A percentile compares a stretch with the other conserved stretches of the same genome.
Conservation (phyloP, 345 rosid genomes). For the Salix brachista region DNA sequence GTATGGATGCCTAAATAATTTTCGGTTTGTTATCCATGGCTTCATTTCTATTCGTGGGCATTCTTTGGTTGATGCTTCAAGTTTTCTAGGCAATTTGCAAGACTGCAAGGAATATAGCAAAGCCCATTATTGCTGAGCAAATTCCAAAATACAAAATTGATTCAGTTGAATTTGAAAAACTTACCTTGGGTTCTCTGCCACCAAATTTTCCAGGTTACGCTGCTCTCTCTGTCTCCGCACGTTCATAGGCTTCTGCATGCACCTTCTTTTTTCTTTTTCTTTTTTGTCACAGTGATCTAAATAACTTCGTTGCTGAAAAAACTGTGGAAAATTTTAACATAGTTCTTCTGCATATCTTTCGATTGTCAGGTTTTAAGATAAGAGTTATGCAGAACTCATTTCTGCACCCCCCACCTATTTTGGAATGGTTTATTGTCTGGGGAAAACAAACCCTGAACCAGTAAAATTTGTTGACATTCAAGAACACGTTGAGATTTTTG, state of each 20-base stretch:
- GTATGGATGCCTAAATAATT: constrained; percentile 6
- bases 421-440: too few species aligned
- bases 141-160: constrained; percentile 36
- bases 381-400: neutral
- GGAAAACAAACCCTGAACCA: too few species aligned
- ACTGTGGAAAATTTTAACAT: neutral
- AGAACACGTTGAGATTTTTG: too few species aligned
- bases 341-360: neutral
- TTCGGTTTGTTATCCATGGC: neutral
- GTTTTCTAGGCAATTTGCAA: constrained; percentile 30
- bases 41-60: neutral
- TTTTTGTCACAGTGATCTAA: neutral
- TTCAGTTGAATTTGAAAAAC: constrained; percentile 28
- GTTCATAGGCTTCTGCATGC: neutral
- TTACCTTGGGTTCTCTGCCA: constrained; percentile 31
- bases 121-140: constrained; percentile 35
- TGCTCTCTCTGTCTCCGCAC: neutral
- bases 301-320: neutral
- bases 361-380: neutral
- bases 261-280: neutral
- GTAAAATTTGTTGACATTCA: too few species aligned
- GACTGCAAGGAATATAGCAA: constrained; percentile 24
- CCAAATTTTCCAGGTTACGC: constrained; percentile 27
- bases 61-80: neutral
- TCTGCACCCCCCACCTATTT: neutral